Evolutionary conservation across 495 filamentous ascomycete species (phyloP).

Genomic region (Aspergillus taichungensis): DNA sequence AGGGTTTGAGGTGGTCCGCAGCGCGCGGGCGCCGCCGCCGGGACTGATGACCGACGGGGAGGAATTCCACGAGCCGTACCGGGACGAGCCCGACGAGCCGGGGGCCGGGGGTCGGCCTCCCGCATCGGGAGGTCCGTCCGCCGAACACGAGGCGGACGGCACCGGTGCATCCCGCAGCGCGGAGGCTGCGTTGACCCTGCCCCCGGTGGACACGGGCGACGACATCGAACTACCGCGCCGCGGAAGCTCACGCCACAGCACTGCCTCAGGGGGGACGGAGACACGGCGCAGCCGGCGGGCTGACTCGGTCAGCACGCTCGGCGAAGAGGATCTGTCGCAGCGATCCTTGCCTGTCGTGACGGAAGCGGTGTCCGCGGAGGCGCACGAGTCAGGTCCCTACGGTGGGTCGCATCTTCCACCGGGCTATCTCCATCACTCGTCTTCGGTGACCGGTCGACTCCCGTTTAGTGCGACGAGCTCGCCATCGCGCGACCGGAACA

Average conservation of each 20-base stretch:
- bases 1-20: slow-evolving; percentile 93
- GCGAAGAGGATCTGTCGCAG: slow-evolving; percentile 5
- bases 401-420: slow-evolving; percentile 4
- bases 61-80: slow-evolving; percentile 49
- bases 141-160: slow-evolving; percentile 41
- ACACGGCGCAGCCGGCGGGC: slow-evolving; percentile 53
- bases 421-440: slow-evolving; percentile 22
- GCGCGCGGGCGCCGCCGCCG: slow-evolving; percentile 54
- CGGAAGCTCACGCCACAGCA: slow-evolving; percentile 49
- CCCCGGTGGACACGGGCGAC: slow-evolving; percentile 51
- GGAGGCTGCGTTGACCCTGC: slow-evolving; percentile 42
- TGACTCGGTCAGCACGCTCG: slow-evolving; percentile 9
- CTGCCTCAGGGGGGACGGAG: slow-evolving; percentile 23
- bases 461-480: slow-evolving; percentile 51
- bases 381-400: slow-evolving; percentile 1
- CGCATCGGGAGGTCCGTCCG: slow-evolving; percentile 24
- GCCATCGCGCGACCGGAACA: slow-evolving; percentile 40
- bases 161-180: slow-evolving; percentile 16
- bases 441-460: slow-evolving; percentile 37
- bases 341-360: slow-evolving; percentile 15
- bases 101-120: slow-evolving; percentile 16
- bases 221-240: slow-evolving; percentile 58
- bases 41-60: slow-evolving; percentile 27
- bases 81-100: slow-evolving; percentile 45
- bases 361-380: slow-evolving; percentile 10